A percentile compares a stretch with the other conserved stretches of the same genome.
These are phyloP conservation scores for Claviceps sp. DNA, from an alignment of 2,329 filamentous ascomycete genomes.

Conservation along the genomic window DNA sequence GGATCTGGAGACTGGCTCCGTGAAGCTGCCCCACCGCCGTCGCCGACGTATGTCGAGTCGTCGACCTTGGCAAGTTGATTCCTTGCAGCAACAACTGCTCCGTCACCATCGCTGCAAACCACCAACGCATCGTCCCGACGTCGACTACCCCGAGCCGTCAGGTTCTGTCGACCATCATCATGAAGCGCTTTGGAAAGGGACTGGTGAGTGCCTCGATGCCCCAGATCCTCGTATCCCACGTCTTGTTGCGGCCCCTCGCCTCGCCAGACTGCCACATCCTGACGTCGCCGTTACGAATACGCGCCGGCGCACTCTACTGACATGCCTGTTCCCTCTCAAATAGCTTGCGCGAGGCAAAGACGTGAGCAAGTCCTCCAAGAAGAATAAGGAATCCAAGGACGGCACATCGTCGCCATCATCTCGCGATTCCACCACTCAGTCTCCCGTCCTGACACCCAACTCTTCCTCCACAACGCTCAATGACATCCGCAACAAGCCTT, in stretches of 20 bases:
- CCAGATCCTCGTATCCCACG: slow-evolving; percentile 1
- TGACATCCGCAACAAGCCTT: slow-evolving; percentile 72
- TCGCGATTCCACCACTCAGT: slow-evolving; percentile 42
- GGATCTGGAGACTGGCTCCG: not conserved
- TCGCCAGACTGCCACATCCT: not conserved
- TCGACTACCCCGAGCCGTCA: slow-evolving; percentile 4
- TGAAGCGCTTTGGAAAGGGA: slow-evolving; percentile 97
- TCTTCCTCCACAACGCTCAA: slow-evolving; percentile 81
- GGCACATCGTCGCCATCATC: slow-evolving; percentile 69
- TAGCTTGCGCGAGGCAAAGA: slow-evolving; percentile 89
- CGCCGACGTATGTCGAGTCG: slow-evolving; percentile 5
- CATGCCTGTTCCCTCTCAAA: slow-evolving; percentile 8
- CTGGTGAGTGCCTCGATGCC: slow-evolving; percentile 30
- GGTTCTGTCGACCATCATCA: slow-evolving; percentile 36
- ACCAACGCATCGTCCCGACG: slow-evolving; percentile 3
- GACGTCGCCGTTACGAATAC: slow-evolving; percentile 1
- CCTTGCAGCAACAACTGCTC: slow-evolving; percentile 2
- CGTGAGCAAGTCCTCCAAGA: slow-evolving; percentile 69
- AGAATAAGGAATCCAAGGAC: slow-evolving; percentile 59
- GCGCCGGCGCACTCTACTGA: slow-evolving; percentile 7
- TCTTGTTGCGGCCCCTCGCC: slow-evolving; percentile 10
- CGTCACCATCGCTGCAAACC: not conserved
- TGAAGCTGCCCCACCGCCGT: slow-evolving; percentile 13
- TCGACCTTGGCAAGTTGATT: not conserved
- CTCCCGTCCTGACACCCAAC: slow-evolving; percentile 60